Evolutionary conservation across 129 eudicot genomes (phyloP).

Genomic region (Erigeron canadensis): DNA sequence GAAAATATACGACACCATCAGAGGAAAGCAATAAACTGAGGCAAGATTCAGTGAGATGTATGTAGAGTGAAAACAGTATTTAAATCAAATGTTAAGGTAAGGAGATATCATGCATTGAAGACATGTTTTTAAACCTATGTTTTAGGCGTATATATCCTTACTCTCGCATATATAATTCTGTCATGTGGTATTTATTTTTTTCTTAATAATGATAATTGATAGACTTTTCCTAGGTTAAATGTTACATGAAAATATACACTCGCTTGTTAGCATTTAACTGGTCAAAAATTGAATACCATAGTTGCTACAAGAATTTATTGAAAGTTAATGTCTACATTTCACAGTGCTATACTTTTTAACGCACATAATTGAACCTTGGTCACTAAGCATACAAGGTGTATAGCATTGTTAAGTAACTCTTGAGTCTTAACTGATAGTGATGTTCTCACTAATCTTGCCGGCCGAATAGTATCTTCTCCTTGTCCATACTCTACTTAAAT

Average conservation of each 20-base stretch:
- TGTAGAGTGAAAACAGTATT: too few species aligned
- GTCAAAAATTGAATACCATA: neutral
- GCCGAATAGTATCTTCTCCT: conserved; percentile 26
- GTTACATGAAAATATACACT: neutral
- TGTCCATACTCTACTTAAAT: neutral
- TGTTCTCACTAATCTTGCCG: conserved; percentile 29
- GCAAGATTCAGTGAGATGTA: too few species aligned
- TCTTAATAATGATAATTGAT: neutral
- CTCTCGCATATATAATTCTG: too few species aligned
- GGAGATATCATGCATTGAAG: too few species aligned
- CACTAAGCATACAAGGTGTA: conserved; percentile 5
- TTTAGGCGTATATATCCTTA: too few species aligned
- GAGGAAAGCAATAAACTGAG: too few species aligned
- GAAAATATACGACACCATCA: too few species aligned
- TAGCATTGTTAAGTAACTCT: neutral
- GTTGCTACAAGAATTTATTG: neutral
- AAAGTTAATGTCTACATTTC: neutral
- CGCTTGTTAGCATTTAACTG: neutral
- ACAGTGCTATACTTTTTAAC: neutral
- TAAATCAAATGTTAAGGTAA: too few species aligned
- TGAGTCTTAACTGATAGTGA: conserved; percentile 9
- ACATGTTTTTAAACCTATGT: too few species aligned
- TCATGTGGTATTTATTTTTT: neutral
- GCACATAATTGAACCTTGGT: conserved; percentile 4
- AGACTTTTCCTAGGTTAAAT: neutral